Conservation (phyloP, 192 early-diverging fungal species). For the Diversispora eburnea region DNA sequence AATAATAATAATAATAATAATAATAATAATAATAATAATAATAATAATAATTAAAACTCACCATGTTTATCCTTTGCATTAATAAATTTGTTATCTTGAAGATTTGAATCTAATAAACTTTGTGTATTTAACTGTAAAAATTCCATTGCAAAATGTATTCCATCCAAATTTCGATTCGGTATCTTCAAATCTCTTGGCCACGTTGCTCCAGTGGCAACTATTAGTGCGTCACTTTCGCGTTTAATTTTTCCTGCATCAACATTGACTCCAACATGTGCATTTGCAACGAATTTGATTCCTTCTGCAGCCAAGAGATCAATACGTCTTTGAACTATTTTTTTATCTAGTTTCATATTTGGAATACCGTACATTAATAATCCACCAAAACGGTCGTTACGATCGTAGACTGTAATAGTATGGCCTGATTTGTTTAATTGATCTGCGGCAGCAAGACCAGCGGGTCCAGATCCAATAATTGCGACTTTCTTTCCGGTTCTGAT, state of each 20-base stretch:
- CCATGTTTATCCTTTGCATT: conserved; percentile 85
- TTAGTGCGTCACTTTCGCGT: conserved; percentile 70
- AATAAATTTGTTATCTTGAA: conserved; percentile 72
- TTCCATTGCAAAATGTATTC: conserved; percentile 99
- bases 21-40: background rate
- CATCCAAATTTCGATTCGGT: conserved; percentile 78
- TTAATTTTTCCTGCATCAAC: conserved; percentile 67
- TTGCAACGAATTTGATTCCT: conserved; percentile 86
- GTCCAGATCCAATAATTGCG: conserved; percentile 93
- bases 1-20: background rate
- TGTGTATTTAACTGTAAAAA: conserved; percentile 90
- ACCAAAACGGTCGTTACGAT: conserved; percentile 94
- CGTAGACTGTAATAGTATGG: conserved; percentile 92
- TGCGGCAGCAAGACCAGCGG: conserved; percentile 91
- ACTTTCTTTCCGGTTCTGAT: conserved; percentile 78
- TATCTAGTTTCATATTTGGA: conserved; percentile 99
- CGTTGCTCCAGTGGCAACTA: conserved; percentile 93
- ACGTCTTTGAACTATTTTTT: conserved; percentile 88
- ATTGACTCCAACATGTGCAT: conserved; percentile 85
- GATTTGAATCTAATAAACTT: conserved; percentile 74
- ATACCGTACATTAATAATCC: conserved; percentile 98
- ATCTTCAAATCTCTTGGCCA: conserved; percentile 96
- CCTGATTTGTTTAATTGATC: conserved; percentile 98
- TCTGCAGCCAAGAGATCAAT: conserved; percentile 93
- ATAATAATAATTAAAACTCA: background rate